phyloP scores from a whole-genome alignment of 1,284 basidiomycete species.

The Binderoboletus segoi region DNA sequence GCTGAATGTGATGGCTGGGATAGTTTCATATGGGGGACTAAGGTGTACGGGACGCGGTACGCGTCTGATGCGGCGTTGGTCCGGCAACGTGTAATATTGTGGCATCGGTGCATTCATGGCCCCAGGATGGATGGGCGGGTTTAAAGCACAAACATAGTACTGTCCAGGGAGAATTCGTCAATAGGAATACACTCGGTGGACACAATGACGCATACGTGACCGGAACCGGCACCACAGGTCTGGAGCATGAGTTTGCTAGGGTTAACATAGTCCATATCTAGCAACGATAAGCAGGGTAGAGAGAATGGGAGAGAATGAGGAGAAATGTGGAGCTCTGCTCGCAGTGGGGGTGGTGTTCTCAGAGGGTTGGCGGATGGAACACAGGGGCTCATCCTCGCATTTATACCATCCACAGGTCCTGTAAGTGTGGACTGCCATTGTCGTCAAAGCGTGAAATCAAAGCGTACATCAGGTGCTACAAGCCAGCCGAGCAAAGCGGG shows the following conservation, averaged over 20 bases:
- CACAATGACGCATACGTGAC: conserved; percentile 6
- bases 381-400: conserved; percentile 3
- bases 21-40: conserved; percentile 21
- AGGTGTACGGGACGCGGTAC: conserved; percentile 22
- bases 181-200: neutral
- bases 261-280: conserved; percentile 7
- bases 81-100: conserved; percentile 12
- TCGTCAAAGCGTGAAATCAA: conserved; percentile 21
- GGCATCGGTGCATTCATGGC: conserved; percentile 24
- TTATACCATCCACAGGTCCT: conserved; percentile 14
- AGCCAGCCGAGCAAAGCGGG: conserved; percentile 6
- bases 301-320: neutral
- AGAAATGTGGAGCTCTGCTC: conserved; percentile 7
- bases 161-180: conserved; percentile 10
- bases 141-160: conserved; percentile 18
- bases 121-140: conserved; percentile 28
- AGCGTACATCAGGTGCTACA: neutral
- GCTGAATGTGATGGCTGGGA: conserved; percentile 24
- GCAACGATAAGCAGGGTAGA: neutral
- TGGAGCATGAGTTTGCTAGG: neutral
- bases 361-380: neutral
- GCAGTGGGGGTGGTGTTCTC: neutral
- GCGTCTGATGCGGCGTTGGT: conserved; percentile 23
- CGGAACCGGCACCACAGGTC: conserved; percentile 3
- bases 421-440: conserved; percentile 13